Base-by-base conservation (phyloP, 495 filamentous ascomycete species). In the Penicillium cataractarum region DNA sequence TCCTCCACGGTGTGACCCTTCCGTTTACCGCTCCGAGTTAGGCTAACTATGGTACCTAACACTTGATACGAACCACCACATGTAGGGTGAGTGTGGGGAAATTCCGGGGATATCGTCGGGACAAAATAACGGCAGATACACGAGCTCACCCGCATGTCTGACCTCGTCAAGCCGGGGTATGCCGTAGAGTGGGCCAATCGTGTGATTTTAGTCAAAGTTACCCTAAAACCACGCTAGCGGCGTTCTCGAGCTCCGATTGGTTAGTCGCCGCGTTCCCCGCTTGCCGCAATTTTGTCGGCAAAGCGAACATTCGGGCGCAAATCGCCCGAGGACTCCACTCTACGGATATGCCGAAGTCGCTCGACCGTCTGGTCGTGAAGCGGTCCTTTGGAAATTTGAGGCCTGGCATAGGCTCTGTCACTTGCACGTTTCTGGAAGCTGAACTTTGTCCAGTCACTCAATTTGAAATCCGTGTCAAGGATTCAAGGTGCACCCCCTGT, bases 251-350 rank as follows among this genome's bases (percentile, higher is more conserved):
- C 39, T 0, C 39, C 39, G 39, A 42, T 42, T 42, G 6, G 39
- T 9, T n/a, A 42, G 39, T 42, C 39, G n/a, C 39, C 39, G 39
- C 39, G 6, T 19, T 21, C 39, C 39, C 39, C 39, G 39, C 39
- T 42, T 51, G 27, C 27, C 48, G 27, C 48, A 17, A 51, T 3
- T n/a, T 51, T n/a, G 48, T 51, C 48, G 21, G 48, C 24, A 51
- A 51, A 27, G 48, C 12, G 48, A 51, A 29, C 9, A 51, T 51
- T 51, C 48, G 48, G 48, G 48, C 48, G 2, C 48, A 51, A 27
- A 27, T 51, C 24, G 48, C 48, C 48, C 48, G 48, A 51, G 15
- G 24, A 29, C 48, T 51, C 48, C 21, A 51, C 48, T 51, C 21
- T 51, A 13, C 48, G 48, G 48, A 51, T 29, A 29, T 51, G 24